Percentiles rank a stretch among this genome's conserved stretches.
These are phyloP conservation scores for Zymoseptoria crescenta DNA, from an alignment of 2,329 filamentous ascomycete species.

Conservation along the genomic window DNA sequence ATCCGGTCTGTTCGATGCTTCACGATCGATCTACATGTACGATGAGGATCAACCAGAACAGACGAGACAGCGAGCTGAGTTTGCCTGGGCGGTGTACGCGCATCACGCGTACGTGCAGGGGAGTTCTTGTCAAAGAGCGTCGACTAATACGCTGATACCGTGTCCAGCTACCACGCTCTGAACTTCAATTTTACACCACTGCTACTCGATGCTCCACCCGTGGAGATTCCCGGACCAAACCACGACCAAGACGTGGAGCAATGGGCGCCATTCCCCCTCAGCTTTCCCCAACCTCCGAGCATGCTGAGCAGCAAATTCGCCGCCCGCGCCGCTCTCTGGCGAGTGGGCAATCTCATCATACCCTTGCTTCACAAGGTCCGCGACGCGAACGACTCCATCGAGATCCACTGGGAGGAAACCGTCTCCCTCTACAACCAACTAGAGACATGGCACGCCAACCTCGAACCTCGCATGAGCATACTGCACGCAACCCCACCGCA, in stretches of 20 bases:
- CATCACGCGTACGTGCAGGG: constrained; percentile 4
- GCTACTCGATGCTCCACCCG: background rate
- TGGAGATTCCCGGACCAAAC: background rate
- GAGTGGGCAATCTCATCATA: background rate
- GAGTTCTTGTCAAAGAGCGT: background rate
- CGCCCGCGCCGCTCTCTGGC: constrained; percentile 6
- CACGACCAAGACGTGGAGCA: constrained; percentile 1
- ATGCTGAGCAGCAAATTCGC: constrained; percentile 4
- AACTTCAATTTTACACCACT: background rate
- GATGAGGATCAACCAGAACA: background rate
- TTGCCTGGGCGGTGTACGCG: constrained; percentile 6
- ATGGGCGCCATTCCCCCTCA: constrained; percentile 4
- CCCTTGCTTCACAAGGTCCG: constrained; percentile 1
- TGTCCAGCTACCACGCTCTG: constrained; percentile 1
- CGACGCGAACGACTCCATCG: background rate
- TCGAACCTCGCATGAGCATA: constrained; percentile 1
- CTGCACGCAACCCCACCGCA: constrained; percentile 7
- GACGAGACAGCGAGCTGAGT: constrained; percentile 1
- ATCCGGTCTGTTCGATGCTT: constrained; percentile 1
- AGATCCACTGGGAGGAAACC: constrained; percentile 2
- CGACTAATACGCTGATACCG: background rate
- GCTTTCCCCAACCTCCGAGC: background rate
- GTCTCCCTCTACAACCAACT: background rate
- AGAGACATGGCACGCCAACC: background rate
- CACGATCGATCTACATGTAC: background rate